phyloP scores from a whole-genome alignment of 2,329 filamentous ascomycete genomes.

The Aspergillus melleus region DNA sequence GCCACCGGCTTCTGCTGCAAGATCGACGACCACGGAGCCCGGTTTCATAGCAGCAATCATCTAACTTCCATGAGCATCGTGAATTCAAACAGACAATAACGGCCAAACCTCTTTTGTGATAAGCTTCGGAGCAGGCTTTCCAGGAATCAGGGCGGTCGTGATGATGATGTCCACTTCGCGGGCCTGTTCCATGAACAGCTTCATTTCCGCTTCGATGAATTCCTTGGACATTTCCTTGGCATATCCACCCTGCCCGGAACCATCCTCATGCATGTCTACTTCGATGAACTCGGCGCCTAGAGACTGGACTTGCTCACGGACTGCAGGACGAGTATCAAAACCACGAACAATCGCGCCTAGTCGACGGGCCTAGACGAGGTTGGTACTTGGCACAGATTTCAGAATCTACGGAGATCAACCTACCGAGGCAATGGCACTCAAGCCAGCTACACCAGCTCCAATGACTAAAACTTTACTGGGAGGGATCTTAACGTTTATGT shows the following conservation, averaged over 20 bases:
- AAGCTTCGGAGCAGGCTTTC: constrained; percentile 76
- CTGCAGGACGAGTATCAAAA: constrained; percentile 87
- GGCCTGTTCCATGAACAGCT: constrained; percentile 83
- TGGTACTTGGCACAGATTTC: not conserved
- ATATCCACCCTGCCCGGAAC: constrained; percentile 80
- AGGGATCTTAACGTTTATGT: constrained; percentile 62
- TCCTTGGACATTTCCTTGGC: constrained; percentile 94
- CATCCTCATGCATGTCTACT: constrained; percentile 81
- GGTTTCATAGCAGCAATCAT: constrained; percentile 86
- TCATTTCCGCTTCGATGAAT: constrained; percentile 91
- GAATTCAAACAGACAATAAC: not conserved
- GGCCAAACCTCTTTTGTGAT: constrained; percentile 66
- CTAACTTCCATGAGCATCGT: constrained; percentile 31
- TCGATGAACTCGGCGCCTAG: constrained; percentile 88
- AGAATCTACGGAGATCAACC: constrained; percentile 15
- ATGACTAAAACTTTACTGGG: constrained; percentile 89
- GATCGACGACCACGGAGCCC: constrained; percentile 82
- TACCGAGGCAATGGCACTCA: constrained; percentile 81
- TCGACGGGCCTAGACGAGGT: constrained; percentile 60
- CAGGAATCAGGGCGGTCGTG: constrained; percentile 88
- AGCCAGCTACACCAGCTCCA: constrained; percentile 82
- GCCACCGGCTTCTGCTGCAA: constrained; percentile 83
- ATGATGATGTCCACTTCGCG: constrained; percentile 89
- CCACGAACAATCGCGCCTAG: constrained; percentile 88
- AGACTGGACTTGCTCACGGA: constrained; percentile 85